Base-by-base conservation (phyloP, 495 filamentous ascomycete genomes). In the Aspergillus sclerotioniger region DNA sequence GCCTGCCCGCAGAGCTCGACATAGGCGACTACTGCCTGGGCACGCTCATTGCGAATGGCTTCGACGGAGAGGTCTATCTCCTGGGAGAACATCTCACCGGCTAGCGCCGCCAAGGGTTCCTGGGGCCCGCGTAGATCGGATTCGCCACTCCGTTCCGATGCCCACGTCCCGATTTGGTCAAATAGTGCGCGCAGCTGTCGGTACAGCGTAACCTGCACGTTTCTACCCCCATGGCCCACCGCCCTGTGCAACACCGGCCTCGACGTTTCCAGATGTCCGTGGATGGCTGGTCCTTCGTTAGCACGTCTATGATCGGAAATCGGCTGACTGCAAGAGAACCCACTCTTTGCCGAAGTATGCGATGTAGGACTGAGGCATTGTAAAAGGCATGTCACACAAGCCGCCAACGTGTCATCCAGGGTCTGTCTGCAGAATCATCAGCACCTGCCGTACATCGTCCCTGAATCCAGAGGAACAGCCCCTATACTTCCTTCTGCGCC, bases 321-420 rank as follows among this genome's bases (percentile, higher is more conserved):
- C 25, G 25, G 20, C 45, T 44, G 28, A 28, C 19, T 33, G 32
- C 21, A 47, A 19, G 29, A 41, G 32, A 59, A 72, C 74, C 66
- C 35, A 76, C 76, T 71, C 67, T 65, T 48, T 21, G 60, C 51
- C 12, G 70, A 62, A 35, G 37, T 57, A 53, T 64, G 57, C 45
- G 62, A 59, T 39, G 60, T 51, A 56, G 74, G 69, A 60, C 74
- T 79, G 51, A 79, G 59, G 62, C 76, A 76, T 59, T 76, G 74
- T 49, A 82, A 54, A 13, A 81, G 66, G 37, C 79, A 79, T 57
- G 71, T 68, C 12, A 76, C 63, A 64, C 78, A 70, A 31, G 80
- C 77, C 39, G 76, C 77, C 54, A 82, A 68, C 28, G 75, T 82
- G 45, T 76, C 63, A 9, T 72, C 72, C 35, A 62, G 63, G 31